Evolutionary conservation across 441 rosid genomes (phyloP).

Genomic region (Kokia cookei): DNA sequence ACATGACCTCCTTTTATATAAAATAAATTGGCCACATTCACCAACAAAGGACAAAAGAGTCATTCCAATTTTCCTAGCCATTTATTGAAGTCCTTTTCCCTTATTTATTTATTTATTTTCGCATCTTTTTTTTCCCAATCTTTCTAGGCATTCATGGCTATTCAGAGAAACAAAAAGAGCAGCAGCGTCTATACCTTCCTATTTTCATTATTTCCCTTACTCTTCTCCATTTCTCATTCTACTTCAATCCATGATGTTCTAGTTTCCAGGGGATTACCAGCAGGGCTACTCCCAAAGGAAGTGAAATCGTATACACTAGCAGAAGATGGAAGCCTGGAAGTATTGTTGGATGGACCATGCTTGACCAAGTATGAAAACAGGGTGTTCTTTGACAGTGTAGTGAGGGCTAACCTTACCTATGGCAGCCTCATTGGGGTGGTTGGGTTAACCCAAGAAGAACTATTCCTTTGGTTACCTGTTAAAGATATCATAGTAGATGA

Average conservation of each 20-base stretch:
- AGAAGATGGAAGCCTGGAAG: constrained; percentile 52
- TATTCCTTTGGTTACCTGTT: constrained; percentile 61
- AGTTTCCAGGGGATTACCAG: constrained; percentile 56
- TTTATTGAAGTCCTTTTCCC: constrained; percentile 22
- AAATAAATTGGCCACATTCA: constrained; percentile 9
- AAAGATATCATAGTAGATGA: constrained; percentile 60
- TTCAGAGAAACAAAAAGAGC: constrained; percentile 14
- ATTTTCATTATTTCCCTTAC: background rate
- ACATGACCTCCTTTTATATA: background rate
- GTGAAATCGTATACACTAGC: constrained; percentile 47
- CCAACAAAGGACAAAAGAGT: constrained; percentile 40
- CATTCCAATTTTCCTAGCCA: background rate
- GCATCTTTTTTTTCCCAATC: background rate
- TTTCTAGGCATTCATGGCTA: constrained; percentile 29
- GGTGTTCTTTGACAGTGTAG: constrained; percentile 43
- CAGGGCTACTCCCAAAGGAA: constrained; percentile 57
- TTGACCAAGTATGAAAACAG: constrained; percentile 44
- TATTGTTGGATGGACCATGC: constrained; percentile 50
- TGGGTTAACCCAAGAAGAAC: constrained; percentile 53
- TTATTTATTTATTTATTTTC: background rate
- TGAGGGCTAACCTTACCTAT: constrained; percentile 58
- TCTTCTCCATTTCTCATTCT: background rate
- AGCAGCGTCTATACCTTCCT: constrained; percentile 6
- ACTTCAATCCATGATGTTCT: constrained; percentile 49
- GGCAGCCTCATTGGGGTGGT: constrained; percentile 56